phyloP scores from a whole-genome alignment of 75 land plant genomes.

The Azolla pinnata region DNA sequence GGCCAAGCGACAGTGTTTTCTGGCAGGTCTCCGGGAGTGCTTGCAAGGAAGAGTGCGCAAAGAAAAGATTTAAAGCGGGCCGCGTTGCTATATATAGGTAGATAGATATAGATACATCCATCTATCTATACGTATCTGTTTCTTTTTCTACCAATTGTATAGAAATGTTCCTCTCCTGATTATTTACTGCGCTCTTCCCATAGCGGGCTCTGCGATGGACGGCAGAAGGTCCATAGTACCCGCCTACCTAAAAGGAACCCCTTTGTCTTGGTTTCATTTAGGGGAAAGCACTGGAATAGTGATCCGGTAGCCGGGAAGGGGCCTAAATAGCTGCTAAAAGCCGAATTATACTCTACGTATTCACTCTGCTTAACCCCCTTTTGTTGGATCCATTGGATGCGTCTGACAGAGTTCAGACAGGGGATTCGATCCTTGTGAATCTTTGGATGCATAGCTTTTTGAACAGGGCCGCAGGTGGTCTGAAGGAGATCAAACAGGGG shows the following conservation, averaged over 20 bases:
- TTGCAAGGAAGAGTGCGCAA: not conserved
- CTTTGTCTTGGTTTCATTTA: not conserved
- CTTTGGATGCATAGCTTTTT: too few species aligned
- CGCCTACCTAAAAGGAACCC: not conserved
- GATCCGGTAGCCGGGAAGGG: not conserved
- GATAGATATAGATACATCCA: too few species aligned
- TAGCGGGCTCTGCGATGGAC: constrained; percentile 2
- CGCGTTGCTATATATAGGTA: too few species aligned
- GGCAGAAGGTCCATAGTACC: constrained; percentile 9
- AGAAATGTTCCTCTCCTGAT: too few species aligned
- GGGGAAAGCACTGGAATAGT: not conserved
- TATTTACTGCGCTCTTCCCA: too few species aligned
- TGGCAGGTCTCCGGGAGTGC: too few species aligned
- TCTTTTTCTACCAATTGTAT: too few species aligned
- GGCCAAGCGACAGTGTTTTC: too few species aligned
- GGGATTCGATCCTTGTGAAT: not conserved
- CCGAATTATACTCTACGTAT: not conserved
- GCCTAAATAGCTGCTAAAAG: not conserved
- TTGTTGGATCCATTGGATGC: not conserved
- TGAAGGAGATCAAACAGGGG: not conserved
- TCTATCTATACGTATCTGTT: too few species aligned
- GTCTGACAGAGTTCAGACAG: not conserved
- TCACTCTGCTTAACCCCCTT: not conserved
- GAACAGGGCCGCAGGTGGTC: too few species aligned
- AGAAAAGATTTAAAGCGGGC: too few species aligned